These are phyloP conservation scores for Passiflora organensis DNA, from an alignment of 345 rosid genomes.

Conservation along the genomic window DNA sequence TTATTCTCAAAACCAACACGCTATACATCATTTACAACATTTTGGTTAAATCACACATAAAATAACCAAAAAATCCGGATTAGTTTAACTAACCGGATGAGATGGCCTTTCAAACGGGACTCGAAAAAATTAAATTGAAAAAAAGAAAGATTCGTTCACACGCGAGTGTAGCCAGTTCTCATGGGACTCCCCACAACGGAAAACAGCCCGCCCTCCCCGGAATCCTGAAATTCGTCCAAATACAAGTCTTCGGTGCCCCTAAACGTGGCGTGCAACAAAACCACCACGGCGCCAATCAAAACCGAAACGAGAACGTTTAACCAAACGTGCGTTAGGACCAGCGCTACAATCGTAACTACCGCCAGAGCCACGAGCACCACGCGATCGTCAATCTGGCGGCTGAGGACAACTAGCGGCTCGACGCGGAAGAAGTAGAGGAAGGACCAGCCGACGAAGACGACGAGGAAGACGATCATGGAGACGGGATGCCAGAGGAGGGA, in stretches of 20 bases:
- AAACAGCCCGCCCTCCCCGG: conserved; percentile 29
- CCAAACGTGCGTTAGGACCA: conserved; percentile 54
- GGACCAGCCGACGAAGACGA: conserved; percentile 53
- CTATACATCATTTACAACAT: neutral
- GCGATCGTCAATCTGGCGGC: conserved; percentile 49
- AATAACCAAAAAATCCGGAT: neutral
- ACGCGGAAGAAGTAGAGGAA: conserved; percentile 61
- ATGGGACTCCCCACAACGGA: conserved; percentile 51
- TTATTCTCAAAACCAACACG: neutral
- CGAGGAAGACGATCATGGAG: conserved; percentile 54
- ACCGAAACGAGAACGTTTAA: conserved; percentile 54
- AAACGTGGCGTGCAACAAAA: conserved; percentile 42
- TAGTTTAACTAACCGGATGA: neutral
- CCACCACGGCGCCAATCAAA: conserved; percentile 37
- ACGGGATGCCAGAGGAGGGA: conserved; percentile 73
- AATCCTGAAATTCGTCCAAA: conserved; percentile 29
- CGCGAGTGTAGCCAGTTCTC: conserved; percentile 30
- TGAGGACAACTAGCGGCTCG: conserved; percentile 33
- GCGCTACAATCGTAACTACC: conserved; percentile 37
- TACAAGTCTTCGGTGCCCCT: conserved; percentile 55
- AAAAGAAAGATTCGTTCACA: conserved; percentile 28
- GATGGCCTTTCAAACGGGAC: neutral
- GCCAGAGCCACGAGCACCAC: conserved; percentile 40
- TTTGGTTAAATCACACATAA: neutral
- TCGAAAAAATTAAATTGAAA: neutral